A percentile compares a stretch with the other conserved stretches of the same genome.
Evolutionary conservation across 1,139 yeast species (phyloP).

Genomic region (Scheffersomyces lignicola): DNA sequence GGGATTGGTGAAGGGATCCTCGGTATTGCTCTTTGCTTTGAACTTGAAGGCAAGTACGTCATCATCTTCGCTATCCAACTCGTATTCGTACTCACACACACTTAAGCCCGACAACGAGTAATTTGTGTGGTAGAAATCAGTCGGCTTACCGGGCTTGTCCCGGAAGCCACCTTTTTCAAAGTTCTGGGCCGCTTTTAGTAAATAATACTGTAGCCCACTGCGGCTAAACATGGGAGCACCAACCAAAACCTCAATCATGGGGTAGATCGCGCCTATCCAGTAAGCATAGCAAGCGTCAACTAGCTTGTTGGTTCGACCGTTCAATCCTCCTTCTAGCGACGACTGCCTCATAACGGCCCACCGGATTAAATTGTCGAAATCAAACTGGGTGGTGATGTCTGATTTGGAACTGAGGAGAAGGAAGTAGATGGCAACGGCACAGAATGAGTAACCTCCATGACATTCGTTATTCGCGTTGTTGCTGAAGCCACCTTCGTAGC

Average conservation of each 20-base stretch:
- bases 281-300: conserved; percentile 97
- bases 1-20: conserved; percentile 25
- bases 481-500: conserved; percentile 94
- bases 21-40: conserved; percentile 6
- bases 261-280: conserved; percentile 86
- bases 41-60: conserved; percentile 30
- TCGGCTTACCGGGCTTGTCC: conserved; percentile 81
- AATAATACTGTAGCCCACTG: conserved; percentile 60
- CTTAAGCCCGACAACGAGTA: conserved; percentile 80
- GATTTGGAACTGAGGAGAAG: conserved; percentile 21
- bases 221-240: conserved; percentile 43
- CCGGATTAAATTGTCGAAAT: conserved; percentile 43
- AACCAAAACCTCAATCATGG: conserved; percentile 57
- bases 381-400: conserved; percentile 13
- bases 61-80: conserved; percentile 18
- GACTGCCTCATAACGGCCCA: conserved; percentile 79
- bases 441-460: conserved; percentile 95
- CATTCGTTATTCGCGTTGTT: conserved; percentile 85
- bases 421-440: conserved; percentile 77
- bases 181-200: conserved; percentile 73
- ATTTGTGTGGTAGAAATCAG: conserved; percentile 91
- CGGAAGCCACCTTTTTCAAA: conserved; percentile 65
- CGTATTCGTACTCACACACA: conserved; percentile 57
- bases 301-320: conserved; percentile 88
- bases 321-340: conserved; percentile 76